Evolutionary conservation across 352 stramenopile species (phyloP).

Genomic region (Pseudoperonospora humuli): DNA sequence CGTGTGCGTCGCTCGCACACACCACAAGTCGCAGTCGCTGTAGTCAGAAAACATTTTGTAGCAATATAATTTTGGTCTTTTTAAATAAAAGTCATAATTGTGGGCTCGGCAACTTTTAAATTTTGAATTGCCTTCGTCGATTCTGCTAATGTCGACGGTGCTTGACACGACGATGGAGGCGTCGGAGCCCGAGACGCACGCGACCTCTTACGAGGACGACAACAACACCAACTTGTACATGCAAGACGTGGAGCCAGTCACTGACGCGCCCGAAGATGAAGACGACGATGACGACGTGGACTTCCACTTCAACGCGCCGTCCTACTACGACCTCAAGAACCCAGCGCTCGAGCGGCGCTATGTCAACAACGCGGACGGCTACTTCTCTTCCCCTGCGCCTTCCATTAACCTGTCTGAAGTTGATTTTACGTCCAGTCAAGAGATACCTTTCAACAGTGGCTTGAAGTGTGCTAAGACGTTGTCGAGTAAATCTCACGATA

Average conservation of each 20-base stretch:
- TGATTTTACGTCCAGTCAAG: too few relatives aligned
- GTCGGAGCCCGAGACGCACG: constrained; percentile 8
- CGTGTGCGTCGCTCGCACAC: constrained; percentile 49
- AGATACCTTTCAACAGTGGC: background rate
- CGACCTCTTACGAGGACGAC: background rate
- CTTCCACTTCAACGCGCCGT: constrained; percentile 71
- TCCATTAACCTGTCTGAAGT: constrained; percentile 9
- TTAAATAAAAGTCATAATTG: background rate
- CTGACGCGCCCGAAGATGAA: constrained; percentile 18
- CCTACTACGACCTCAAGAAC: constrained; percentile 80
- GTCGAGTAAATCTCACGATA: constrained; percentile 4
- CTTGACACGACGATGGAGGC: constrained; percentile 39
- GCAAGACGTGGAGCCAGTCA: constrained; percentile 23
- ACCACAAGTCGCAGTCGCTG: constrained; percentile 40
- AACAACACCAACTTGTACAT: background rate
- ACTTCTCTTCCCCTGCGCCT: constrained; percentile 45
- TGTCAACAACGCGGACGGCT: constrained; percentile 81
- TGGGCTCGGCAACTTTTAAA: constrained; percentile 4
- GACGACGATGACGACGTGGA: constrained; percentile 46
- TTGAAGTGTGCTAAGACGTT: background rate
- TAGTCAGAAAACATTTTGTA: too few relatives aligned
- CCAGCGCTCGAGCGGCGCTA: constrained; percentile 60
- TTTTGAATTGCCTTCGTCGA: constrained; percentile 16
- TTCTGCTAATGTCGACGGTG: constrained; percentile 21
- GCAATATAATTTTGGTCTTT: too few relatives aligned